Evolutionary conservation across 1,284 basidiomycete genomes (phyloP).

Genomic region (Apiotrichum brassicae): DNA sequence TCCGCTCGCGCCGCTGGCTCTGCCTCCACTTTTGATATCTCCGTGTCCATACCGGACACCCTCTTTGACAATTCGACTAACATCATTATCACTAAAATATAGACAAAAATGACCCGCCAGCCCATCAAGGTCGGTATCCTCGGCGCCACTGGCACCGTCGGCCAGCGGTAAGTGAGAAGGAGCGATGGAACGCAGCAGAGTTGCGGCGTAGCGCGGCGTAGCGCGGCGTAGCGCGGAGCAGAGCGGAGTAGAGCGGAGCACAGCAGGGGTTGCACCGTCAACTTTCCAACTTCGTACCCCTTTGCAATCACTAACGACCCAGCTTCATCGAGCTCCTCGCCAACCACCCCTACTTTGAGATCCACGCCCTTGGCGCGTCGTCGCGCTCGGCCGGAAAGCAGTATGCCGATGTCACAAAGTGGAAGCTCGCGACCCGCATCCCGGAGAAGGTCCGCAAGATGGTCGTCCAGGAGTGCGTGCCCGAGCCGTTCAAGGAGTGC

Average conservation of each 20-base stretch:
- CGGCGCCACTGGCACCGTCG: conserved; percentile 94
- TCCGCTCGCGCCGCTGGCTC: too few relatives aligned
- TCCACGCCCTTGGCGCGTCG: conserved; percentile 85
- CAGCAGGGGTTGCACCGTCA: too few relatives aligned
- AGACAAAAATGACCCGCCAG: conserved; percentile 16
- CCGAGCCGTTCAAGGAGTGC: conserved; percentile 74
- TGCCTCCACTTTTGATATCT: too few relatives aligned
- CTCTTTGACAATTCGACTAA: too few relatives aligned
- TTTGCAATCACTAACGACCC: background rate
- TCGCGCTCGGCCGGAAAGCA: conserved; percentile 78
- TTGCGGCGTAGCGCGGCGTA: too few relatives aligned
- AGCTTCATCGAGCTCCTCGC: conserved; percentile 82
- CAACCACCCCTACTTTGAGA: conserved; percentile 81
- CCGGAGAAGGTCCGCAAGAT: conserved; percentile 63
- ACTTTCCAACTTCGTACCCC: too few relatives aligned
- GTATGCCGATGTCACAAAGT: conserved; percentile 71
- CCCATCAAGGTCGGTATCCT: conserved; percentile 82
- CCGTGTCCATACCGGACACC: too few relatives aligned
- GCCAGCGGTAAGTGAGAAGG: conserved; percentile 56
- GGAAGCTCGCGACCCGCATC: conserved; percentile 84
- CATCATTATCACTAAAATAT: too few relatives aligned
- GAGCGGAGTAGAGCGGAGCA: too few relatives aligned
- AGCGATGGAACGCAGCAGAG: background rate
- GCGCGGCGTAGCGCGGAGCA: too few relatives aligned
- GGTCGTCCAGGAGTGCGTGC: conserved; percentile 70